Evolutionary conservation across 2,329 filamentous ascomycete species (phyloP).

Genomic region (Lomentospora prolificans): DNA sequence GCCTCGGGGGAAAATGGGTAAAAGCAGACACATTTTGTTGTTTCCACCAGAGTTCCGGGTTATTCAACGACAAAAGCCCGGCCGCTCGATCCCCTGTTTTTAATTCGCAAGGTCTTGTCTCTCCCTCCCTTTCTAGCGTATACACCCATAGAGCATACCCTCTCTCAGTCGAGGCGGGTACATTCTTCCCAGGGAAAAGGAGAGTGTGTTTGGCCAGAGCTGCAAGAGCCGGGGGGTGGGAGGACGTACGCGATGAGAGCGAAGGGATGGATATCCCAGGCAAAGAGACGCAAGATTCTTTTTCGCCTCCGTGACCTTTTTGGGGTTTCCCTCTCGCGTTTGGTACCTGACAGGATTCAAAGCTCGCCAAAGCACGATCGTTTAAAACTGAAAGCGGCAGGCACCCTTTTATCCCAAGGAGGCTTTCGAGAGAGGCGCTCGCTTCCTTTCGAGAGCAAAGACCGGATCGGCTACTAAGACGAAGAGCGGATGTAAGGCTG

Average conservation of each 20-base stretch:
- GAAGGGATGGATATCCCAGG: background rate
- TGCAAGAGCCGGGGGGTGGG: background rate
- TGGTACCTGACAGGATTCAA: background rate
- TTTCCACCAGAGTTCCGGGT: conserved; percentile 1
- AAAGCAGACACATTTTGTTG: background rate
- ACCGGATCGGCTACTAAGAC: background rate
- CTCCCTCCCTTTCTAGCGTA: background rate
- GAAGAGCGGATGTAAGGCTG: background rate
- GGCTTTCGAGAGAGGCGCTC: background rate
- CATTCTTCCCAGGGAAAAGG: background rate
- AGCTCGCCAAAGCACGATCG: background rate
- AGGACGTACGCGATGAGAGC: background rate
- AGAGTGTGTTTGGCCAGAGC: background rate
- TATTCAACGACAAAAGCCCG: background rate
- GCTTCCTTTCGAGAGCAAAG: background rate
- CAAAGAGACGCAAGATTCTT: background rate
- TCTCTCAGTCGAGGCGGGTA: background rate
- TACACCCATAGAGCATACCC: background rate
- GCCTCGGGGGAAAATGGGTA: conserved; percentile 2
- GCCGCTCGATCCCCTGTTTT: background rate
- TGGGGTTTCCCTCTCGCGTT: background rate
- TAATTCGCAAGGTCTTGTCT: background rate
- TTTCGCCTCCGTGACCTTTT: background rate
- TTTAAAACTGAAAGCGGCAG: background rate
- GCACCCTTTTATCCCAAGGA: too few species aligned